Conservation (phyloP, 2,329 filamentous ascomycete species). For the Alternaria metachromatica region DNA sequence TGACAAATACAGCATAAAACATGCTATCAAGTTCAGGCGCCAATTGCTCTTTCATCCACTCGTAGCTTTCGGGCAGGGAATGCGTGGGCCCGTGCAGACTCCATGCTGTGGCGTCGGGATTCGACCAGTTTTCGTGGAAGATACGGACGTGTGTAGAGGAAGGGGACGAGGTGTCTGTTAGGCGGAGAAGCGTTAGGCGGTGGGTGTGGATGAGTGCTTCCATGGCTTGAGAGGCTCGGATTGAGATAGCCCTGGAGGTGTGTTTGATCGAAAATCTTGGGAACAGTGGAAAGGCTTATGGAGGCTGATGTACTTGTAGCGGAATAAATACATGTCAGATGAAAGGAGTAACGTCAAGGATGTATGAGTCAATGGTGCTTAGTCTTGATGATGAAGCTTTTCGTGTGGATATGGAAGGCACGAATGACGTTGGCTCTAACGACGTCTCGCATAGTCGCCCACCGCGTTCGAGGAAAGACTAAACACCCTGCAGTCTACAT, state of each 20-base stretch:
- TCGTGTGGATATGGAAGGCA: not conserved
- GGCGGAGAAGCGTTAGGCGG: conserved; percentile 31
- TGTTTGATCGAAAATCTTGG: not conserved
- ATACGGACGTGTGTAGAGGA: conserved; percentile 31
- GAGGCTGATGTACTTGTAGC: not conserved
- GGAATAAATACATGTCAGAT: not conserved
- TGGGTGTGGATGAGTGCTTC: conserved; percentile 18
- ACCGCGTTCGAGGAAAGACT: too few species aligned
- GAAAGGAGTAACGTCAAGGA: not conserved
- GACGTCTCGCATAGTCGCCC: too few species aligned
- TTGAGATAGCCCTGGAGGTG: too few species aligned
- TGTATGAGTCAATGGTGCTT: not conserved
- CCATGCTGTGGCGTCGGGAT: conserved; percentile 32
- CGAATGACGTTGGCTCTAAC: too few species aligned
- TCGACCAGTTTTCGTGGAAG: conserved; percentile 37
- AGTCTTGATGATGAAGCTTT: not conserved
- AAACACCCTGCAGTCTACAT: too few species aligned
- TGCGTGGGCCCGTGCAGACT: conserved; percentile 30
- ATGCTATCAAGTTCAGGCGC: conserved; percentile 12
- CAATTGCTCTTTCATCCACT: conserved; percentile 26
- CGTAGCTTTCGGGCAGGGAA: conserved; percentile 23
- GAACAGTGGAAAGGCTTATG: not conserved
- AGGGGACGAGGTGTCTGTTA: conserved; percentile 24
- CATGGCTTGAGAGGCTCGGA: too few species aligned
- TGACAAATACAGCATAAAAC: conserved; percentile 25